Percentiles rank a stretch among this genome's conserved stretches.
Evolutionary conservation across 2,329 filamentous ascomycete species (phyloP).

Genomic region (Westerdykella aurantiaca): DNA sequence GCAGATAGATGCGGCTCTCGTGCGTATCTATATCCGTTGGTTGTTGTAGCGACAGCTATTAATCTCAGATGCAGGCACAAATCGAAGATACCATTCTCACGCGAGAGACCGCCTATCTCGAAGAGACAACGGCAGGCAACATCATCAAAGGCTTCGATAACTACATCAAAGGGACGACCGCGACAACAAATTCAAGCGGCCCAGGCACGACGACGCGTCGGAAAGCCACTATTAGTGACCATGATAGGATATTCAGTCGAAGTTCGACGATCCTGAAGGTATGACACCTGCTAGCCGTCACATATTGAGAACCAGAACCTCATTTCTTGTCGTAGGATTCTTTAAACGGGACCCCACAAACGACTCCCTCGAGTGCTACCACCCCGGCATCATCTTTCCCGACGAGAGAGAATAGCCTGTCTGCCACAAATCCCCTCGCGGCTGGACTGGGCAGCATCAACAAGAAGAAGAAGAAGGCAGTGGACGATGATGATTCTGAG

Average conservation of each 20-base stretch:
- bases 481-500: conserved; percentile 45
- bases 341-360: conserved; percentile 15
- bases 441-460: conserved; percentile 30
- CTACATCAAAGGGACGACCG: conserved; percentile 84
- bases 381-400: conserved; percentile 45
- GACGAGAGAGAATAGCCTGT: conserved; percentile 42
- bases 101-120: conserved; percentile 82
- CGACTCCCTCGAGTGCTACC: conserved; percentile 43
- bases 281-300: conserved; percentile 16
- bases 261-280: conserved; percentile 38
- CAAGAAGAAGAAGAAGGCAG: conserved; percentile 43
- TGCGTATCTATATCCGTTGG: conserved; percentile 27
- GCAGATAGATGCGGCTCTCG: conserved; percentile 56
- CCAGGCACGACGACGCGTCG: conserved; percentile 50
- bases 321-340: neutral
- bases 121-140: conserved; percentile 78
- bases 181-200: conserved; percentile 47
- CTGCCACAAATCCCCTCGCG: conserved; percentile 35
- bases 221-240: conserved; percentile 57
- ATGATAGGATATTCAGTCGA: conserved; percentile 63
- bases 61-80: conserved; percentile 41
- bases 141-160: conserved; percentile 98
- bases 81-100: conserved; percentile 78
- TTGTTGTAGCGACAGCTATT: neutral
- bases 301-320: neutral